Conservation (phyloP, 176 grass and related monocot genomes). For the Aegilops longissima region DNA sequence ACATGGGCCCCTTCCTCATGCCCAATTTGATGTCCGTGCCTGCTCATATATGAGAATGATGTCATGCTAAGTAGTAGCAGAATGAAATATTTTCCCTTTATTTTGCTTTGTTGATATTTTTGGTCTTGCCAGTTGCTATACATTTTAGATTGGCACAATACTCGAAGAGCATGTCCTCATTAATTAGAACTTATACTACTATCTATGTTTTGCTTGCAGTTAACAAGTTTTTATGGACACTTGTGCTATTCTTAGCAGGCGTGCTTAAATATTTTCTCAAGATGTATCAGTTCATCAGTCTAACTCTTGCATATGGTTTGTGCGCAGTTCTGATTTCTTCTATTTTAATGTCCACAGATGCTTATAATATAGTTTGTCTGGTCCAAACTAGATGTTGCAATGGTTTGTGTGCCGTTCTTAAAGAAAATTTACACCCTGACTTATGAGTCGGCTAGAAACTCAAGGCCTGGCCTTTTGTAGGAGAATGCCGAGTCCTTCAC, state of each 20-base stretch:
- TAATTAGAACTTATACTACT: neutral
- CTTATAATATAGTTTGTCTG: neutral
- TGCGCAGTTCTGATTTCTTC: too few relatives aligned
- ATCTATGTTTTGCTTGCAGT: neutral
- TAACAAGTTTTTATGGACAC: neutral
- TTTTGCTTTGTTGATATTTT: too few relatives aligned
- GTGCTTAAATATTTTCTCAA: neutral
- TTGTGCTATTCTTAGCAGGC: neutral
- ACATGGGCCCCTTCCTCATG: neutral
- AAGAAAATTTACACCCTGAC: too few relatives aligned
- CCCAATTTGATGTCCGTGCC: neutral
- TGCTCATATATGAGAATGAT: neutral
- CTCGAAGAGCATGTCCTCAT: neutral
- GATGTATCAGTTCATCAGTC: neutral
- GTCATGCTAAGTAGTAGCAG: neutral
- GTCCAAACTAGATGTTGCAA: neutral
- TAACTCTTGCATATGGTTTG: neutral
- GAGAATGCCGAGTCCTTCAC: too few relatives aligned
- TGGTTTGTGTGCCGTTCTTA: neutral
- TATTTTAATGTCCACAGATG: neutral
- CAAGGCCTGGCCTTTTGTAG: too few relatives aligned
- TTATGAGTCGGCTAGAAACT: too few relatives aligned
- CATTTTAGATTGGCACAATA: neutral
- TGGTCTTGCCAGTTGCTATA: too few relatives aligned
- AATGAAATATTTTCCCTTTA: neutral